Evolutionary conservation across 805 yeast genomes (phyloP), one percentile per base, ranked within the genome.

Genomic region (Nakazawaea ambrosiae): DNA sequence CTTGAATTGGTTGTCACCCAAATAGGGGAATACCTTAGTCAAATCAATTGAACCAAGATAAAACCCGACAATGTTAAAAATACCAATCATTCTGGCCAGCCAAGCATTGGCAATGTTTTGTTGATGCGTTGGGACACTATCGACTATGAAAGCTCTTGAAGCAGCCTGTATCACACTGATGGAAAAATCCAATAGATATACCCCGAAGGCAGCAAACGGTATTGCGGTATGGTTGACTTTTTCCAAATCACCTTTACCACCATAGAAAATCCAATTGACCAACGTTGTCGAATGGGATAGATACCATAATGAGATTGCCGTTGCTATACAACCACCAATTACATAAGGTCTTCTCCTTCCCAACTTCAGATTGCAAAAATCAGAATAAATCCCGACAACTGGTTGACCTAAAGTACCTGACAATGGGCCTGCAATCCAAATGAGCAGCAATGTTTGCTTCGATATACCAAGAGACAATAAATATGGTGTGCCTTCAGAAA

Each of bases 371-470:
- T 61, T 55, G 26, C 71, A 67, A 39, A 66, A 65, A 50, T 78
- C 85, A 41, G 79, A 71, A 31, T 73, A 48, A 6, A 73, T 60
- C 0, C 85, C 85, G 27, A 77, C 70, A 4, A 77, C 58, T 0
- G 85, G 85, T 52, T 78, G 84, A 0, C 81, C 81, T 17, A 78
- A 45, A 1, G 78, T 65, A 1, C 84, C 84, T 11, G 79, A 70
- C 12, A 76, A 47, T 1, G 85, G 84, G 2, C 84, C 82, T 1
- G 82, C 81, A 17, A 78, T 65, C 85, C 84, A 78, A 4, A 78
- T 68, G 32, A 78, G 55, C 5, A 81, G 75, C 46, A 78, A 53
- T 1, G 65, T 47, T 17, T 72, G 66, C 46, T 75, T 76, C 2
- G 81, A 69, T 33, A 78, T 59, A 4, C 84, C 84, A n/a, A 78